Evolutionary conservation across 2,329 filamentous ascomycete genomes (phyloP).

Genomic region (Fusarium algeriense): DNA sequence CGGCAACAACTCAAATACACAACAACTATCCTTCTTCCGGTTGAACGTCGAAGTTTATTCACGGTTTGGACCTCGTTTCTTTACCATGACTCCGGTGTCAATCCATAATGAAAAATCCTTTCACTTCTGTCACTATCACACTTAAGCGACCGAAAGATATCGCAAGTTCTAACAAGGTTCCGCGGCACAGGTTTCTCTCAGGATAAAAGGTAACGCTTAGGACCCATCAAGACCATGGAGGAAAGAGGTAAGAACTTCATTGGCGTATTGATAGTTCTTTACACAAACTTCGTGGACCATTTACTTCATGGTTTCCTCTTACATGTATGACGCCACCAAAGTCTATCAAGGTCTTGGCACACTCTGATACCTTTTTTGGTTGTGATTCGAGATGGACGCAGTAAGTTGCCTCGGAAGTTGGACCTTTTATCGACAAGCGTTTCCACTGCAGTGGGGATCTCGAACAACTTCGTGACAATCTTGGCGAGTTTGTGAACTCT

Average conservation of each 20-base stretch:
- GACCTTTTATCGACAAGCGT: not conserved
- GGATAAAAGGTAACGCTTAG: not conserved
- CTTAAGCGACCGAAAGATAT: not conserved
- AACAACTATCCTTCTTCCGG: not conserved
- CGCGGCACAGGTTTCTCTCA: not conserved
- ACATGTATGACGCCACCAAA: conserved; percentile 5
- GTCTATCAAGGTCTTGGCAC: not conserved
- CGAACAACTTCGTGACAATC: not conserved
- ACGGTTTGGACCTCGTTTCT: too few relatives aligned
- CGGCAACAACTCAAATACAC: not conserved
- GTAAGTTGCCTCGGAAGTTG: not conserved
- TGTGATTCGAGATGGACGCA: not conserved
- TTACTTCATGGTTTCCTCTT: not conserved
- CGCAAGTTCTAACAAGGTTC: not conserved
- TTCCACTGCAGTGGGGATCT: not conserved
- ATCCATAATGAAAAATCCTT: not conserved
- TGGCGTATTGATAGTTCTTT: not conserved
- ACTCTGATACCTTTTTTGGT: not conserved
- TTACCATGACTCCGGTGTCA: not conserved
- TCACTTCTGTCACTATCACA: not conserved
- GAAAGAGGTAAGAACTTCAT: not conserved
- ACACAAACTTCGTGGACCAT: not conserved
- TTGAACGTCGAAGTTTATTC: not conserved
- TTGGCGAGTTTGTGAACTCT: not conserved
- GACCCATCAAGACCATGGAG: not conserved